Conservation (phyloP, 1,284 basidiomycete species). For the Apiotrichum sp. region DNA sequence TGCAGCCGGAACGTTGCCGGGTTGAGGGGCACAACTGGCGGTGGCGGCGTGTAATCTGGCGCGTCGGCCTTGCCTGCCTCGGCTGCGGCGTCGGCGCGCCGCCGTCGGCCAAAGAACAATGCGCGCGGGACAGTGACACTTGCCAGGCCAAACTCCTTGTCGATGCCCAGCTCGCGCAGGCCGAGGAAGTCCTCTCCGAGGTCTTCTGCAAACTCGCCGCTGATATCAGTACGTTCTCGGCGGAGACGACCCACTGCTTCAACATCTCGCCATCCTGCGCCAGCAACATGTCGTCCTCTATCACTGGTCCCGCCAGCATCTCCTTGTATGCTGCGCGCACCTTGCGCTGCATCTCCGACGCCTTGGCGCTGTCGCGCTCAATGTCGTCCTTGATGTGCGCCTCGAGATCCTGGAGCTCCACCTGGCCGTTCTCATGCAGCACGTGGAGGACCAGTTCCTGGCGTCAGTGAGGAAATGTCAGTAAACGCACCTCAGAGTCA, state of each 20-base stretch:
- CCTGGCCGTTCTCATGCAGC: constrained; percentile 76
- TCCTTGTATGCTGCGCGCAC: constrained; percentile 75
- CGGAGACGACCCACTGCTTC: constrained; percentile 56
- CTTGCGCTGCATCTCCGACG: constrained; percentile 78
- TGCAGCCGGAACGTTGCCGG: constrained; percentile 62
- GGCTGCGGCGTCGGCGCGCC: constrained; percentile 22
- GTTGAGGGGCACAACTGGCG: constrained; percentile 66
- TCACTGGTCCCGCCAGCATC: constrained; percentile 51
- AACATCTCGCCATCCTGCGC: constrained; percentile 67
- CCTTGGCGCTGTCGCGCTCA: constrained; percentile 67
- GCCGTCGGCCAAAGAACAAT: constrained; percentile 64
- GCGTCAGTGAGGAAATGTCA: neutral
- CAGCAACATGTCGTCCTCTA: constrained; percentile 67
- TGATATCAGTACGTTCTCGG: constrained; percentile 30
- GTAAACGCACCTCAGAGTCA: constrained; percentile 64
- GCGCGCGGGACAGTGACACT: constrained; percentile 71
- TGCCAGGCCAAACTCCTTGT: constrained; percentile 74
- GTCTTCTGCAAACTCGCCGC: constrained; percentile 78
- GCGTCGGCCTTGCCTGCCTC: constrained; percentile 52
- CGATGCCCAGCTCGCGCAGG: constrained; percentile 79
- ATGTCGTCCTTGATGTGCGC: constrained; percentile 85
- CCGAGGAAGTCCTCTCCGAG: constrained; percentile 93
- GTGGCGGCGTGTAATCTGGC: constrained; percentile 75
- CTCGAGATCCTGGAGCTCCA: constrained; percentile 69
- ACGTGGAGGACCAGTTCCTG: constrained; percentile 89